Evolutionary conservation across 2,329 filamentous ascomycete species (phyloP), one percentile per base, ranked within the genome.

Genomic region (Dactylellina cionopaga): DNA sequence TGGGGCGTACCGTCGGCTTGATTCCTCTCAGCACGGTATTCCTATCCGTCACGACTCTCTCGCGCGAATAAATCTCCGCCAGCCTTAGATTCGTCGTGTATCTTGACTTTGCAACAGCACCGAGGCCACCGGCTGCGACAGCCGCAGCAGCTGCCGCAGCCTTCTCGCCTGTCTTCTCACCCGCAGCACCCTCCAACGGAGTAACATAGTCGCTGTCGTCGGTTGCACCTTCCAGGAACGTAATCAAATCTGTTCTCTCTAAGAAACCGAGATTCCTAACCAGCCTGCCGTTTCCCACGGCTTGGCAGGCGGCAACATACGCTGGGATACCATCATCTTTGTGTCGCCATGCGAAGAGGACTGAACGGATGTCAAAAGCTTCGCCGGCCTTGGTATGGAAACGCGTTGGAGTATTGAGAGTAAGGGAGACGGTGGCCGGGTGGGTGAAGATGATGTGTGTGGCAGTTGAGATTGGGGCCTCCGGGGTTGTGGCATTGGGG

Each of bases 261-360:
- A 96, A 91, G 81, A 97, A 99, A 35, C 91, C 89, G 75, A 98
- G 83, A 79, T 95, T 96, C 81, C 93, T 90, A 22, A 97, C 91
- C 19, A 72, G 11, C 76, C 88, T 87, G 63, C 89, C 89, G 15
- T 86, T 87, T 0, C 81, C 82, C 0, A 83, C 84, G 9, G 76
- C 76, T 77, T 90, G 89, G 11, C 92, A 91, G 0, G 90, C 89
- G 24, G 90, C 87, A 81, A 97, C 95, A 85, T 98, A 98, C 77
- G 96, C 92, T 9, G 91, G 90, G 76, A 96, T 92, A 60, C 90
- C 88, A 62, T 90, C 88, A 82, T 98, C 94, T 80, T 92, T 92
- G 82, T 97, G 96, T 78, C 91, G 85, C 92, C 92, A 99, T 63
- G 92, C 92, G 79, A 98, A 96, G 83, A 94, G 97, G 81, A 97